Percentiles rank a stretch among this genome's conserved stretches.
These are phyloP conservation scores for Neurospora hispaniola DNA, from an alignment of 495 filamentous ascomycete genomes.

Conservation along the genomic window DNA sequence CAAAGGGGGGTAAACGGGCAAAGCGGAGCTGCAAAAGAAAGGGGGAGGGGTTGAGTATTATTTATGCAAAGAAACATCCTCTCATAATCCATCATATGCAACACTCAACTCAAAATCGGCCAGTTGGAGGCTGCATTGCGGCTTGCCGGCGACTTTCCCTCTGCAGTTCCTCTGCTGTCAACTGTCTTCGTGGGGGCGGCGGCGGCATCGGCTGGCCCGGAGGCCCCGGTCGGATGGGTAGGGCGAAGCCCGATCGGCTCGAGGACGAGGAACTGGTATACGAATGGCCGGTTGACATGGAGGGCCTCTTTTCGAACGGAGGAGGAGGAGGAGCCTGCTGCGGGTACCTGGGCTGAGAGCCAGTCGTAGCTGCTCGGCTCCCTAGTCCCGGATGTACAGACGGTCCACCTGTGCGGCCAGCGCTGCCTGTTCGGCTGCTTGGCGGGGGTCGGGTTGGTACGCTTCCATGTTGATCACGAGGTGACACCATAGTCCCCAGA, in stretches of 20 bases:
- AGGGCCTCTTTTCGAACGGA: constrained; percentile 12
- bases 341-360: constrained; percentile 29
- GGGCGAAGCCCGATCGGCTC: constrained; percentile 22
- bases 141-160: constrained; percentile 23
- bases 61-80: constrained; percentile 17
- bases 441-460: constrained; percentile 32
- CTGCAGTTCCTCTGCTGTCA: constrained; percentile 8
- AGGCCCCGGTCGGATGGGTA: constrained; percentile 39
- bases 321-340: constrained; percentile 10
- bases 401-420: constrained; percentile 34
- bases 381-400: constrained; percentile 41
- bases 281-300: not conserved
- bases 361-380: constrained; percentile 34
- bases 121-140: constrained; percentile 28
- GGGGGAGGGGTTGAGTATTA: constrained; percentile 7
- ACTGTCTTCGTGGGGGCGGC: constrained; percentile 35
- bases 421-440: constrained; percentile 28
- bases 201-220: constrained; percentile 33
- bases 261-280: not conserved
- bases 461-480: constrained; percentile 29
- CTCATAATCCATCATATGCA: constrained; percentile 4
- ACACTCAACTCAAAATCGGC: constrained; percentile 11
- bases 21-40: not conserved
- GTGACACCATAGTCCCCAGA: constrained; percentile 36
- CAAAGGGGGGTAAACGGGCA: not conserved